Base-by-base conservation (phyloP, 2,329 filamentous ascomycete genomes). In the Byssoonygena ceratinophila region DNA sequence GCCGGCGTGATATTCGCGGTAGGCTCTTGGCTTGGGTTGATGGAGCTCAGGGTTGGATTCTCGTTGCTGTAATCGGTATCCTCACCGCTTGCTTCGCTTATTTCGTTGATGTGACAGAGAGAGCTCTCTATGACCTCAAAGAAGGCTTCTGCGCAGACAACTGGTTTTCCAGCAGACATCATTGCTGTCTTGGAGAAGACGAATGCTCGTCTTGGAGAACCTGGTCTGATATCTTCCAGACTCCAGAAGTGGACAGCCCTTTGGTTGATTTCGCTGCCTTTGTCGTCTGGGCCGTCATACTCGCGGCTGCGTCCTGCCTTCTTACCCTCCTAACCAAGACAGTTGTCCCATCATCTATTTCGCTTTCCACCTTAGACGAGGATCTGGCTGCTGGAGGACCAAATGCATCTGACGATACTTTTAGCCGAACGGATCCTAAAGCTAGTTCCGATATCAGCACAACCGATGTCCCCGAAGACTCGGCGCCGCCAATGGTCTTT, bases 301-400 rank as follows among this genome's bases (percentile, higher is more conserved):
- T 97, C 25, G 77, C 92, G 2, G 70, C 80, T 55, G 64, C 83
- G 4, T 82, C 90, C 1, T 97, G 90, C 63, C 72, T 85, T 46
- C 71, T 97, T 54, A 94, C 91, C 0, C 71, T 97, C 41, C 82
- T 82, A 27, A 96, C 92, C n/a, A 94, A 94, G 70, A 97, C 91
- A 0, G 84, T 92, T 5, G 87, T 97, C 1, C 90, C 91, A 0
- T 95, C 90, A 1, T 83, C 87, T 1, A 85, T 94, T 59, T 86
- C 85, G 0, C 79, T 97, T 54, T 81, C 87, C 0, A 97, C 91
- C 0, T 74, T 97, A 16, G 92, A 97, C 66, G 92, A 97, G 68
- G 94, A 98, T 60, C 76, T 98, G 1, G 90, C 79, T 1, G 90
- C 90, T 18, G 71, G 74, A n/a, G 70, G 64, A 41, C 22, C 12